A percentile compares a stretch with the other conserved stretches of the same genome.
Evolutionary conservation across 805 yeast species (phyloP).

Genomic region (Blastobotrys peoriensis): DNA sequence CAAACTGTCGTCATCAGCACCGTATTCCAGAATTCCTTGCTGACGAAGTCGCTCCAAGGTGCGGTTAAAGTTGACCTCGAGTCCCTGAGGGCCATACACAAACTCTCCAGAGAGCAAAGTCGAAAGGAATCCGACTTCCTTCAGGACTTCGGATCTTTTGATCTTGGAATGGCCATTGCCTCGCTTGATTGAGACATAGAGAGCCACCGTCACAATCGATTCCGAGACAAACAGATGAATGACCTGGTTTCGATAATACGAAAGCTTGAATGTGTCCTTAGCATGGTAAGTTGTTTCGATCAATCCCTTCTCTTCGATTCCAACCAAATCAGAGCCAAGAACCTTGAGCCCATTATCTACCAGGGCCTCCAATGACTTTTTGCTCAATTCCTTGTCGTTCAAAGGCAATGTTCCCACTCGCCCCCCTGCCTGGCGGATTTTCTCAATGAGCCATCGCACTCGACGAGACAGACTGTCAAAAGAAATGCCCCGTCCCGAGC

Average conservation of each 20-base stretch:
- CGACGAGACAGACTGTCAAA: slow-evolving; percentile 30
- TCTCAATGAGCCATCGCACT: slow-evolving; percentile 32
- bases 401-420: slow-evolving; percentile 32
- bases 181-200: slow-evolving; percentile 29
- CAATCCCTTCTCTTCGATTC: slow-evolving; percentile 26
- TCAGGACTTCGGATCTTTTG: slow-evolving; percentile 24
- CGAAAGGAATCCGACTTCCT: slow-evolving; percentile 32
- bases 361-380: slow-evolving; percentile 23
- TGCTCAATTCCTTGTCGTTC: slow-evolving; percentile 9
- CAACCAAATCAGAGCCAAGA: slow-evolving; percentile 34
- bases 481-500: slow-evolving; percentile 36
- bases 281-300: slow-evolving; percentile 36
- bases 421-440: slow-evolving; percentile 34
- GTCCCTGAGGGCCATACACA: slow-evolving; percentile 33
- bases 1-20: slow-evolving; percentile 15
- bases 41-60: slow-evolving; percentile 26
- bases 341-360: slow-evolving; percentile 36
- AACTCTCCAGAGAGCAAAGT: slow-evolving; percentile 34
- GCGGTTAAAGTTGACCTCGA: slow-evolving; percentile 28
- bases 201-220: slow-evolving; percentile 41
- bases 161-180: slow-evolving; percentile 21
- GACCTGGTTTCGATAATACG: slow-evolving; percentile 52
- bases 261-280: slow-evolving; percentile 47
- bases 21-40: slow-evolving; percentile 26
- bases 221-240: slow-evolving; percentile 50